These are phyloP conservation scores for Macrocybe gigantea DNA, from an alignment of 768 basidiomycete species.

Conservation along the genomic window DNA sequence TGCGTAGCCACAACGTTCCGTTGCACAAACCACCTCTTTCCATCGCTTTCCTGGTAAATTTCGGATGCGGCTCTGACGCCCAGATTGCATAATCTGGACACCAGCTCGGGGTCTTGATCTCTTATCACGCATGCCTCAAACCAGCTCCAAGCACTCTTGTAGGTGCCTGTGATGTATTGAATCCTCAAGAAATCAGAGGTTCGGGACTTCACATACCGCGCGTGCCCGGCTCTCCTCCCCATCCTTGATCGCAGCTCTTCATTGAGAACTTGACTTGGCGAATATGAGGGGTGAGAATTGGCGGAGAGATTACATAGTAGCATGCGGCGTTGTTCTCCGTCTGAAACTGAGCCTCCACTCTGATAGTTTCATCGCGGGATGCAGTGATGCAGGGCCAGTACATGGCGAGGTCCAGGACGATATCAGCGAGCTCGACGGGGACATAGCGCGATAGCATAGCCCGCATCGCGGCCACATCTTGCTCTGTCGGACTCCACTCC, in stretches of 20 bases:
- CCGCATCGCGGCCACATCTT: conserved; percentile 15
- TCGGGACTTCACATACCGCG: conserved; percentile 10
- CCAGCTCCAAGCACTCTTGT: conserved; percentile 25
- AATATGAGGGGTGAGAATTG: conserved; percentile 7
- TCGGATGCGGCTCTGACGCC: conserved; percentile 8
- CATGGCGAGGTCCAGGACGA: conserved; percentile 18
- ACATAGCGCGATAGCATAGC: conserved; percentile 10
- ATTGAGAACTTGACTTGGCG: conserved; percentile 12
- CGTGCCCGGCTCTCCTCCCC: conserved; percentile 18
- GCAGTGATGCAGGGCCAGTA: conserved; percentile 20
- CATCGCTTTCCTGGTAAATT: conserved; percentile 3
- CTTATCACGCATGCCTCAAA: conserved; percentile 17
- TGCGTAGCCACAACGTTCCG: conserved; percentile 20
- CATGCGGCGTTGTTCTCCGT: conserved; percentile 6
- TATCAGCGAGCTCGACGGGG: conserved; percentile 21
- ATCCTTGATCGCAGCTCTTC: conserved; percentile 23
- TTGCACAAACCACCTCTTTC: conserved; percentile 19
- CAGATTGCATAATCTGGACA: background rate
- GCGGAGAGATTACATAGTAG: conserved; percentile 15
- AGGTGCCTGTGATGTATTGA: conserved; percentile 14
- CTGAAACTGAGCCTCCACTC: conserved; percentile 4
- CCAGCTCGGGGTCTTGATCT: too few relatives aligned
- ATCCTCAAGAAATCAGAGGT: background rate
- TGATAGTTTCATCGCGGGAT: background rate
- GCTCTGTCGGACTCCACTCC: background rate